Evolutionary conservation across 805 yeast genomes (phyloP).

Genomic region (Zygosaccharomyces pseudorouxii): DNA sequence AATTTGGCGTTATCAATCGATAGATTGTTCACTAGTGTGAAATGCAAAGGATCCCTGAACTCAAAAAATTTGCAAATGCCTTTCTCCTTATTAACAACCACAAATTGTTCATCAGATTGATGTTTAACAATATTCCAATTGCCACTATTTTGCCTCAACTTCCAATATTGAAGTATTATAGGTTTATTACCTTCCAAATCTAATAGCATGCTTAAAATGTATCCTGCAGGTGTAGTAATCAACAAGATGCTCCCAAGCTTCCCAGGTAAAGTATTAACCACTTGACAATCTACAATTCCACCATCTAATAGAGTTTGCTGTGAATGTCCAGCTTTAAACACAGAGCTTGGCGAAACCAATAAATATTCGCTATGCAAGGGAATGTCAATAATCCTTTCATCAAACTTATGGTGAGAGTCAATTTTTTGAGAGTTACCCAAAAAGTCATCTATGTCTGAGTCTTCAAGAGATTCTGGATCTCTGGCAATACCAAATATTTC

Average conservation of each 20-base stretch:
- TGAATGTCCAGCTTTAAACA: constrained; percentile 16
- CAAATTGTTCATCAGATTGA: constrained; percentile 15
- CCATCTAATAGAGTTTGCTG: constrained; percentile 9
- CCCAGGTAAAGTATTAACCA: constrained; percentile 6
- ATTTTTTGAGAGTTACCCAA: constrained; percentile 7
- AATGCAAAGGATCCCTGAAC: constrained; percentile 14
- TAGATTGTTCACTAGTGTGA: constrained; percentile 23
- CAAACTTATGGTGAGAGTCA: neutral
- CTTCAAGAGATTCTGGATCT: constrained; percentile 30
- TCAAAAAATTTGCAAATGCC: constrained; percentile 24
- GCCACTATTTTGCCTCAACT: constrained; percentile 13
- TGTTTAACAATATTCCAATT: constrained; percentile 20
- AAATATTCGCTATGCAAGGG: constrained; percentile 7
- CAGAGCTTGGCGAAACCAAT: constrained; percentile 15
- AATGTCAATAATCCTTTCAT: neutral
- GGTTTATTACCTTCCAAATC: constrained; percentile 3
- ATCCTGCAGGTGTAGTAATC: constrained; percentile 18
- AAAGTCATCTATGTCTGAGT: constrained; percentile 27
- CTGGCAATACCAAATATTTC: constrained; percentile 11
- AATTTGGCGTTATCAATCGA: constrained; percentile 18
- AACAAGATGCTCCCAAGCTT: constrained; percentile 12
- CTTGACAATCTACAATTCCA: constrained; percentile 22
- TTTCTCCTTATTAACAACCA: constrained; percentile 12
- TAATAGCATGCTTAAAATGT: constrained; percentile 13
- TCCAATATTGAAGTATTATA: constrained; percentile 23